phyloP scores from a whole-genome alignment of 2,329 filamentous ascomycete species.

The Fusarium sp. region DNA sequence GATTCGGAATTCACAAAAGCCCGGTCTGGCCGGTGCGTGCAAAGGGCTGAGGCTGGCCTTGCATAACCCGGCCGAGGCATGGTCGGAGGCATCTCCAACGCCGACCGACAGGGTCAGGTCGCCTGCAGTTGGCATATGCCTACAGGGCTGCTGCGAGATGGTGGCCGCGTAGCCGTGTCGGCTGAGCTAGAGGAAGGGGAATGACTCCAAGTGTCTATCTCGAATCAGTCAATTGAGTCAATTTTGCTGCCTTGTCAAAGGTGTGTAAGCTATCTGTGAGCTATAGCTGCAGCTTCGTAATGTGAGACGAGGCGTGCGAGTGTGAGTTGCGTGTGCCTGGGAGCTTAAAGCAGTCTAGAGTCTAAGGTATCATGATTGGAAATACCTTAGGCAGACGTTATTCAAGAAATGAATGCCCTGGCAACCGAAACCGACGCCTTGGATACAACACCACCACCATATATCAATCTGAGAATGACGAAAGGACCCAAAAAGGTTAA shows the following conservation, averaged over 20 bases:
- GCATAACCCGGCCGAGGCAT: neutral
- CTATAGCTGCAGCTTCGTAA: neutral
- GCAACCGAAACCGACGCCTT: conserved; percentile 9
- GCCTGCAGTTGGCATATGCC: neutral
- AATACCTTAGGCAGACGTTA: conserved; percentile 14
- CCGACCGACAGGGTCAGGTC: conserved; percentile 20
- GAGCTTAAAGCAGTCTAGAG: conserved; percentile 13
- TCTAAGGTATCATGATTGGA: conserved; percentile 2
- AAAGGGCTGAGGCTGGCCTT: conserved; percentile 20
- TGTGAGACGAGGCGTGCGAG: conserved; percentile 7
- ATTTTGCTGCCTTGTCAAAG: conserved; percentile 14
- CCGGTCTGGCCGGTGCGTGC: conserved; percentile 22
- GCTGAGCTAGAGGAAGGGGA: conserved; percentile 6
- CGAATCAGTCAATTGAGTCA: conserved; percentile 2
- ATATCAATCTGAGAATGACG: conserved; percentile 5
- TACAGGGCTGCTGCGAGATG: neutral
- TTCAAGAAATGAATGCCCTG: conserved; percentile 12
- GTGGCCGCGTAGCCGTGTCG: conserved; percentile 28
- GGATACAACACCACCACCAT: neutral
- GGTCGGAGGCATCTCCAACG: conserved; percentile 26
- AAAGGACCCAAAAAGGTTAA: conserved; percentile 7
- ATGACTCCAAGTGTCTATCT: neutral
- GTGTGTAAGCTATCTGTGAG: neutral
- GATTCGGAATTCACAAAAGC: conserved; percentile 25
- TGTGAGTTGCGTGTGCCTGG: conserved; percentile 16